Evolutionary conservation across 1,284 basidiomycete genomes (phyloP), one percentile per base, ranked within the genome.

Genomic region (Cutaneotrichosporon spelunceum): DNA sequence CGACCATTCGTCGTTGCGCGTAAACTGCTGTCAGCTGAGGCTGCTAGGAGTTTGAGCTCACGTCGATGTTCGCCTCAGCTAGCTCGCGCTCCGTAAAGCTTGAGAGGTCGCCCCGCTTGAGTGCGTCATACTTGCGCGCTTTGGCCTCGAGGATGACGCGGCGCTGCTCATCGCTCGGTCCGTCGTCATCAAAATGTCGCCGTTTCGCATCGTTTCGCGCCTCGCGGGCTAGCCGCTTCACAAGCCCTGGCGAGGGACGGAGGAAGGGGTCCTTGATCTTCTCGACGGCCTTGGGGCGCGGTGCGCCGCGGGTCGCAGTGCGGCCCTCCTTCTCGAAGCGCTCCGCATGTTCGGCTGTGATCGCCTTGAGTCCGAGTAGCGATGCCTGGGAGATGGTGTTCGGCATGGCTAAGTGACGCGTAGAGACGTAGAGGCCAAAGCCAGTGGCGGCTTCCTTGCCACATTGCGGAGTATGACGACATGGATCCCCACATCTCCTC

Each of bases 31-130:
- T 48, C 47, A 57, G 45, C n/a, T 10, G 16, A 2, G 21, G 19
- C 33, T 24, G 30, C n/a, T n/a, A 3, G 39, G 16, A 29, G 6
- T 5, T 9, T 21, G 16, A 10, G 30, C 89, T 75, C 78, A 93
- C 93, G 77, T 98, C 93, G 6, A 98, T 89, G 56, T 92, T 80
- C 11, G 91, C 79, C 23, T 84, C 82, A 49, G 86, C 86, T 62
- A 86, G 86, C 72, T 95, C 89, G 64, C 85, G 86, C 57, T 93
- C 89, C 29, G 75, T 86, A 70, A 95, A 70, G 0, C 90, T 91
- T 0, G 86, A 91, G 9, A 85, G 86, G 77, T 91, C 89, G 8
- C 94, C 94, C 65, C 86, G 86, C 68, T 82, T 79, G 34, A 95
- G 76, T 71, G 90, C 87, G 6, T 91, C 88, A 71, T 96, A 96